Conservation (phyloP, 2,329 filamentous ascomycete genomes). For the Scolecobasidium constrictum region DNA sequence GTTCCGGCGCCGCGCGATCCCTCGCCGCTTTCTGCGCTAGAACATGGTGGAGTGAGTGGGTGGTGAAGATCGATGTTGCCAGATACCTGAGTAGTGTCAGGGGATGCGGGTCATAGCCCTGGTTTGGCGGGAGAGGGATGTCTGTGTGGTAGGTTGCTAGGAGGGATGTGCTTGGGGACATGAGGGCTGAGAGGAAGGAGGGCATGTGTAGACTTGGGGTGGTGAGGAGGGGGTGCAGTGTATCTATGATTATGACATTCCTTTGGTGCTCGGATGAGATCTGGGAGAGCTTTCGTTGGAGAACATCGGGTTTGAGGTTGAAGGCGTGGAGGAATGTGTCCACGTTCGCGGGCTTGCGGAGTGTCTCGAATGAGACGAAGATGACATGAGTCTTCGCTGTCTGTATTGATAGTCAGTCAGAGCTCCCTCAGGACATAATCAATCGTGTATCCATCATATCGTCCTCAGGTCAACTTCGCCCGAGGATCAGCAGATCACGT, state of each 20-base stretch:
- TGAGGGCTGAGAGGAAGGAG: conserved; percentile 58
- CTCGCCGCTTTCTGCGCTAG: conserved; percentile 63
- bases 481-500: too few species aligned
- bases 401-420: conserved; percentile 23
- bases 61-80: conserved; percentile 73
- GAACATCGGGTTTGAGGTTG: conserved; percentile 43
- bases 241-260: conserved; percentile 69
- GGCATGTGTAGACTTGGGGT: conserved; percentile 47
- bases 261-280: too few species aligned
- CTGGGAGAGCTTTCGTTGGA: conserved; percentile 54
- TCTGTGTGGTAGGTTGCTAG: conserved; percentile 77
- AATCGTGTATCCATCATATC: too few species aligned
- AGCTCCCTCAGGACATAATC: too few species aligned
- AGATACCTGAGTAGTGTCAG: conserved; percentile 69
- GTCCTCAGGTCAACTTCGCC: too few species aligned
- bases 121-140: conserved; percentile 46
- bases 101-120: conserved; percentile 53
- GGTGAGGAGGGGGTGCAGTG: conserved; percentile 56
- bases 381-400: conserved; percentile 58
- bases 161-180: conserved; percentile 58
- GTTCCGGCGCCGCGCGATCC: conserved; percentile 63
- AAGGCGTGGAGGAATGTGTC: conserved; percentile 58
- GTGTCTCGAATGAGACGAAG: conserved; percentile 67
- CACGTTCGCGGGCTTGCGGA: conserved; percentile 51
- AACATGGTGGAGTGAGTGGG: conserved; percentile 63